A percentile compares a stretch with the other conserved stretches of the same genome.
Evolutionary conservation across 306 rosid genomes (phyloP).

Genomic region (Cajanus cajan): DNA sequence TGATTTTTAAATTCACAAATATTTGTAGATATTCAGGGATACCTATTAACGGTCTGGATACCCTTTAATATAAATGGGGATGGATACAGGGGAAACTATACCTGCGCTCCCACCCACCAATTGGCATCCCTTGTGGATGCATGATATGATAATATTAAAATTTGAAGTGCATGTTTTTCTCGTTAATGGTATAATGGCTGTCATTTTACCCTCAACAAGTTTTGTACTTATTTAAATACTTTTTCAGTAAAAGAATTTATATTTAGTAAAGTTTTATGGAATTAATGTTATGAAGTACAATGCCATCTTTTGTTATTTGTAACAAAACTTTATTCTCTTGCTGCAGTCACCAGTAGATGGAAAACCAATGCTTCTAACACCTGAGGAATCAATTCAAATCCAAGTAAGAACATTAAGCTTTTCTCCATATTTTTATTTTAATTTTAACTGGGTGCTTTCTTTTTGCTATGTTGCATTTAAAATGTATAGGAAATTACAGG

Average conservation of each 20-base stretch:
- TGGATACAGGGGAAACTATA: no score
- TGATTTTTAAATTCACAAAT: no score
- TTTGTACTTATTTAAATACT: background rate
- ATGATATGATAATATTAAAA: background rate
- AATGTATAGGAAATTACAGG: background rate
- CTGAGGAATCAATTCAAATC: conserved; percentile 93
- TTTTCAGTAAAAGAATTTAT: background rate
- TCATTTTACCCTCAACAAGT: background rate
- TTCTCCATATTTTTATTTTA: background rate
- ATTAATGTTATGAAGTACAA: conserved; percentile 4
- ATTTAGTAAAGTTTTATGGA: background rate
- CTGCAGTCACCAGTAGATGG: conserved; percentile 94
- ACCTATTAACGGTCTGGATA: no score
- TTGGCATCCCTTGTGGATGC: background rate
- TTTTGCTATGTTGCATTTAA: background rate
- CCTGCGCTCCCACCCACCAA: no score
- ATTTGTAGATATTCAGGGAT: no score
- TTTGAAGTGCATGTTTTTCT: background rate
- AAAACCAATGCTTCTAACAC: conserved; percentile 96
- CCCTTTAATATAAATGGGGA: no score
- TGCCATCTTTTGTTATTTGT: conserved; percentile 31
- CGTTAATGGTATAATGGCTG: background rate
- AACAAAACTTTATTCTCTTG: conserved; percentile 28
- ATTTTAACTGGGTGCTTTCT: background rate
- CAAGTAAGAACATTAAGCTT: conserved; percentile 55